phyloP scores from a whole-genome alignment of 768 basidiomycete species.

The Harrya chromipes region DNA sequence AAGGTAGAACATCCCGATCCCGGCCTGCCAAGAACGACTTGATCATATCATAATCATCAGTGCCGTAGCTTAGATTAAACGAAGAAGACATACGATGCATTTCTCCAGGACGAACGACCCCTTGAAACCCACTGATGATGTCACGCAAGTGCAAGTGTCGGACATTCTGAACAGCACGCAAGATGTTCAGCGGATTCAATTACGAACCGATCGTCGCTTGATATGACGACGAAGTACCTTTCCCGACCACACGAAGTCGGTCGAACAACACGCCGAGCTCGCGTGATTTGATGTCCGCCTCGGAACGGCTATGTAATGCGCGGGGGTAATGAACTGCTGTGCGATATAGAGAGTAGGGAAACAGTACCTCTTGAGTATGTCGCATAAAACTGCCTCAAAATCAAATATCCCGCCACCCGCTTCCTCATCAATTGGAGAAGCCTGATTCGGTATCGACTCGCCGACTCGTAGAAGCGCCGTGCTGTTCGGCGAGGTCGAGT shows the following conservation, averaged over 20 bases:
- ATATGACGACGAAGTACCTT: constrained; percentile 52
- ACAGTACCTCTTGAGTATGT: constrained; percentile 23
- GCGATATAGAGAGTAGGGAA: background rate
- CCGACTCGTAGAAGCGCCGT: background rate
- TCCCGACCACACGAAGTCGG: constrained; percentile 55
- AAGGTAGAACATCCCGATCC: constrained; percentile 84
- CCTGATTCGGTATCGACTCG: background rate
- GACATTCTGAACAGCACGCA: constrained; percentile 40
- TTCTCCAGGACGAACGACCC: constrained; percentile 58
- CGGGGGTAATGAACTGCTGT: no score
- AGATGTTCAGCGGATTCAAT: constrained; percentile 49
- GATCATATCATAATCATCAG: constrained; percentile 2
- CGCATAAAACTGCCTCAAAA: constrained; percentile 27
- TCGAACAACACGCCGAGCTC: constrained; percentile 62
- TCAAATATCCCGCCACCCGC: constrained; percentile 28
- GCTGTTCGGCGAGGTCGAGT: constrained; percentile 6
- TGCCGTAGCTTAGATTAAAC: background rate
- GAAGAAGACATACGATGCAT: constrained; percentile 56
- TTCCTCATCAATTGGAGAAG: background rate
- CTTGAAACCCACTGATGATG: constrained; percentile 53
- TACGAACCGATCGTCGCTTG: constrained; percentile 62
- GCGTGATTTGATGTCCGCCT: constrained; percentile 48
- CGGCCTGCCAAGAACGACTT: constrained; percentile 83
- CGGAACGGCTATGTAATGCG: constrained; percentile 36
- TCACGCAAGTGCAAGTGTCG: constrained; percentile 61